These are phyloP conservation scores for Arctostaphylos glauca DNA, from an alignment of 148 eudicot genomes.

Conservation along the genomic window DNA sequence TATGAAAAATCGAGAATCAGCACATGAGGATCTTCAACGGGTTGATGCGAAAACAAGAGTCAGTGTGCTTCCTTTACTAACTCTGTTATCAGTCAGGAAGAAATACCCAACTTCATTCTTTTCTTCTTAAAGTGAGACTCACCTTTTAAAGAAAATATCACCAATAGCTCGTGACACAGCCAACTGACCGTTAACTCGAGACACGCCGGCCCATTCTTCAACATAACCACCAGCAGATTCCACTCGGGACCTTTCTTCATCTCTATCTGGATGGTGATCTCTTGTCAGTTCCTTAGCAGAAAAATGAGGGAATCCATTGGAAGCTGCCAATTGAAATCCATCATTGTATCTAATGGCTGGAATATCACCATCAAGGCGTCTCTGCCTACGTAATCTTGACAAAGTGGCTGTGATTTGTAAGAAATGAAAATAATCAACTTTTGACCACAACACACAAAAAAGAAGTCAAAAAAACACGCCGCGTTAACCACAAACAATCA, in stretches of 20 bases:
- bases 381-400: conserved; percentile 60
- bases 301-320: conserved; percentile 54
- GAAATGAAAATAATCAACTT: conserved; percentile 17
- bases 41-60: neutral
- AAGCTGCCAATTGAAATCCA: conserved; percentile 49
- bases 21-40: neutral
- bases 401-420: conserved; percentile 70
- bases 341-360: conserved; percentile 52
- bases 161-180: conserved; percentile 98
- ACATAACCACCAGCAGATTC: conserved; percentile 91
- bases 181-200: conserved; percentile 88
- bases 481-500: neutral
- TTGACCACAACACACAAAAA: neutral
- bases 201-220: conserved; percentile 84
- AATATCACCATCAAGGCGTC: conserved; percentile 46
- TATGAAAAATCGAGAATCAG: conserved; percentile 4
- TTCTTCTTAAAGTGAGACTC: conserved; percentile 10
- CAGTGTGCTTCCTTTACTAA: neutral
- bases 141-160: conserved; percentile 86
- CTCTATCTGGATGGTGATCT: conserved; percentile 95
- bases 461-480: neutral
- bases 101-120: conserved; percentile 4
- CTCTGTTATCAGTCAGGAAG: conserved; percentile 12
- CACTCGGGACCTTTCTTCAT: conserved; percentile 79
- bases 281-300: conserved; percentile 80